Percentiles rank a stretch among this genome's conserved stretches.
phyloP scores from a whole-genome alignment of 441 rosid genomes.

The Populus trichocarpa region DNA sequence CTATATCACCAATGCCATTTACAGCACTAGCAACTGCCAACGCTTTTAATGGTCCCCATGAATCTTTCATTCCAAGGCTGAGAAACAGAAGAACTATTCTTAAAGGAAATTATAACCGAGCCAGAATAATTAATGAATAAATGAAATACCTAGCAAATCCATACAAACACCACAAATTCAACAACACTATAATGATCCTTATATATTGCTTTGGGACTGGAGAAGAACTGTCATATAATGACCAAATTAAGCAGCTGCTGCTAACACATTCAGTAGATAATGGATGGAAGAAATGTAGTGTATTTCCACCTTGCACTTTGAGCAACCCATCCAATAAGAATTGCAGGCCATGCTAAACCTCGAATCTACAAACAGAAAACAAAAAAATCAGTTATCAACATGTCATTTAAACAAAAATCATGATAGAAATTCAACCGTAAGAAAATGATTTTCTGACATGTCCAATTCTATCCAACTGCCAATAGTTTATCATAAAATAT shows the following conservation, averaged over 20 bases:
- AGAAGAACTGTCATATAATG: not conserved
- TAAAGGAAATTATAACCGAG: not conserved
- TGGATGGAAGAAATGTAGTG: not conserved
- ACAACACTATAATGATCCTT: not conserved
- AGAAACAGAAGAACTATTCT: constrained; percentile 14
- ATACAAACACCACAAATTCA: not conserved
- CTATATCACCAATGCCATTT: constrained; percentile 75
- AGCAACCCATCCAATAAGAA: constrained; percentile 56
- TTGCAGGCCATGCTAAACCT: constrained; percentile 57
- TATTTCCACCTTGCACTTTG: constrained; percentile 51
- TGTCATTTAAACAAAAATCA: not conserved
- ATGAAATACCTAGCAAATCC: not conserved
- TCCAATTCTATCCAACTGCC: not conserved
- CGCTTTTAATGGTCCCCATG: constrained; percentile 93
- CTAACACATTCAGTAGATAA: constrained; percentile 4
- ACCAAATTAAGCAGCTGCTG: constrained; percentile 4
- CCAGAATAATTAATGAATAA: not conserved
- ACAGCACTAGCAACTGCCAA: constrained; percentile 65
- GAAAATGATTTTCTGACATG: not conserved
- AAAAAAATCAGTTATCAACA: not conserved
- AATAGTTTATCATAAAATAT: not conserved
- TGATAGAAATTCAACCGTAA: not conserved
- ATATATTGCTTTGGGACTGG: not conserved
- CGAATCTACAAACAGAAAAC: constrained; percentile 38
- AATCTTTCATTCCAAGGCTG: constrained; percentile 96